Base-by-base conservation (phyloP, 1,284 basidiomycete species). In the Ganoderma lucidum region DNA sequence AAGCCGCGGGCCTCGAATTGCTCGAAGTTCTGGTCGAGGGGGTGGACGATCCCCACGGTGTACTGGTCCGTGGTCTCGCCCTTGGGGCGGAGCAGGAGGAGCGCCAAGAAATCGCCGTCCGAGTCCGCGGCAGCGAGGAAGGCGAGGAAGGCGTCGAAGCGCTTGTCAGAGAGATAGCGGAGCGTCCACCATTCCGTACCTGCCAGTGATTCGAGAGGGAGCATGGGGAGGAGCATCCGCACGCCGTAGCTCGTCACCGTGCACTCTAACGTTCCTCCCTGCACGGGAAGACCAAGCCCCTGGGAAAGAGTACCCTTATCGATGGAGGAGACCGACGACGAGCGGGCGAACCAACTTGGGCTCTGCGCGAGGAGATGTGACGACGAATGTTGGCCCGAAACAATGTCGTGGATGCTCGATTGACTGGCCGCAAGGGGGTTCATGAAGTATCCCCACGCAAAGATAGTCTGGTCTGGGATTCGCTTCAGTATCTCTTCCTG, bases 401-500 rank as follows among this genome's bases (percentile, higher is more conserved):
- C 53, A 15, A 56, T 56, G 53, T 56, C 53, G 53, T 56, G 30
- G 4, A 56, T 56, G 53, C 28, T 35, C 5, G 28, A 17, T 15
- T 56, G 53, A 4, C 32, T 56, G 15, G 53, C 32, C 10, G 30
- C 53, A 19, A 56, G 53, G 2, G 53, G 53, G 53, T 56, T 56
- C 53, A 56, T 56, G 30, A 56, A 56, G 53, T 56, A 56, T 3
- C 64, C 67, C 67, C 67, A 68, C 8, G 63, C 60, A 19, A 68
- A 68, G n/a, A 68, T 64, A 12, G 51, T 62, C 32, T 64, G 63
- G 64, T 69, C 68, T 10, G 64, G 53, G 17, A 58, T 62, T 1
- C 48, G 42, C 39, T 37, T 51, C 28, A 70, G 42, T 39, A 70
- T 64, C 59, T 70, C 68, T 17, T 66, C 64, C 19, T 70, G 68